Base-by-base conservation (phyloP, 768 basidiomycete species). In the Hirschioporus abietinus region DNA sequence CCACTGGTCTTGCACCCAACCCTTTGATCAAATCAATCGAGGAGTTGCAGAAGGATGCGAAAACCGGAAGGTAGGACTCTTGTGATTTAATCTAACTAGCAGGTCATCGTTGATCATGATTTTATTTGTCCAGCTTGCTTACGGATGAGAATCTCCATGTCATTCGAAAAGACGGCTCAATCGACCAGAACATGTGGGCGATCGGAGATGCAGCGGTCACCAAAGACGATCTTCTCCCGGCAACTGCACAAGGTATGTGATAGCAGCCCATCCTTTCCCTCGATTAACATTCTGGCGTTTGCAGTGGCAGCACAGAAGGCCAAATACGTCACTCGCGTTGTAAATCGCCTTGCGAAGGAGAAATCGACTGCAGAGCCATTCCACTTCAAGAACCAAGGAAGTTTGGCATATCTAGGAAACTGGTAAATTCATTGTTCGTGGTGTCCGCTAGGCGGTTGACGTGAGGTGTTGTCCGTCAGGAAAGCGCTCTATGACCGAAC, bases 231-330 rank as follows among this genome's bases (percentile, higher is more conserved):
- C 78, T 82, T 57, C 79, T 95, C 10, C 93, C 94, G 12, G 92
- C 94, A 1, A 95, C 93, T 20, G 92, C 94, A 3, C 93, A 95
- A 84, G 91, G 89, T 82, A 7, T 17, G 74, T n/a, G n/a, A n/a
- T n/a, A n/a, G n/a, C 67, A 66, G 70, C 10, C 68, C 61, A 70
- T 64, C 23, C 66, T 27, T 65, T 68, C 70, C 23, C 18, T 67
- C 63, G 60, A 35, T 72, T 27, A 70, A 64, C 25, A 34, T 61
- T 27, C 17, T n/a, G 7, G 34, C 35, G 24, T 60, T 12, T 58
- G 18, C 66, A 90, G 92, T 93, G 25, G 91, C 92, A 6, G 85
- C 85, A 70, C 92, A 93, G 72, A 87, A 93, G 75, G 92, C 84
- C 7, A 84, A 81, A 69, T 91, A 90, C 70, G 72, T 92, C 26